Evolutionary conservation across 2,329 filamentous ascomycete genomes (phyloP), one percentile per base, ranked within the genome.

Genomic region (Parastagonospora avenae): DNA sequence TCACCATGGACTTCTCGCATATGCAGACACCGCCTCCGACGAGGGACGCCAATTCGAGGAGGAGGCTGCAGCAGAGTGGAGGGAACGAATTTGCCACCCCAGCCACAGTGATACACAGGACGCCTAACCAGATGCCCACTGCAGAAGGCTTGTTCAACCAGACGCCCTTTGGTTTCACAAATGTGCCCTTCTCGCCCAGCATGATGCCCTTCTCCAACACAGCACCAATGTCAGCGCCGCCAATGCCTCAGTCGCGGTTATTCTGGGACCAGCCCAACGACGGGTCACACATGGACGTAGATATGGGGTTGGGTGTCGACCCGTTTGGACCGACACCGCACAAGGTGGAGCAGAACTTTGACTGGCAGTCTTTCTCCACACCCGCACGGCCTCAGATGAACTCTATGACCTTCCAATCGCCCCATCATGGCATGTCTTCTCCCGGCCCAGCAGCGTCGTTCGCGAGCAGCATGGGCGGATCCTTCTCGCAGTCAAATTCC

Each of bases 21-120:
- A 85, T 85, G 76, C 83, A 86, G 69, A 86, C 84, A 10, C 84
- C 84, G 30, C 84, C 84, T 42, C 83, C 84, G 2, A 85, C 83
- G 24, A 78, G 83, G 68, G 82, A 78, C 54, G 73, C 76, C 45
- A 77, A 82, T 14, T 81, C 79, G 5, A 77, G 79, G 63, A 78
- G 81, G 56, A 77, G 68, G 42, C 59, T 71, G 42, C 66, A 70
- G 41, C 70, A 75, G 33, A 60, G 55, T 43, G 54, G 43, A 31
- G 61, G 63, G 16, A 54, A 62, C 39, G 67, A 63, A 6, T 57
- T 66, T 48, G 55, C 59, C 36, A 73, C 71, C 16, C 72, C 72
- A 39, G 66, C 68, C 32, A 74, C 76, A 11, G 74, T 77, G 14
- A 74, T 77, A 54, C 71, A 72, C 30, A 74, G 76, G 44, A 74